These are phyloP conservation scores for Penicillium sp. DNA, from an alignment of 2,329 filamentous ascomycete genomes.

Conservation along the genomic window DNA sequence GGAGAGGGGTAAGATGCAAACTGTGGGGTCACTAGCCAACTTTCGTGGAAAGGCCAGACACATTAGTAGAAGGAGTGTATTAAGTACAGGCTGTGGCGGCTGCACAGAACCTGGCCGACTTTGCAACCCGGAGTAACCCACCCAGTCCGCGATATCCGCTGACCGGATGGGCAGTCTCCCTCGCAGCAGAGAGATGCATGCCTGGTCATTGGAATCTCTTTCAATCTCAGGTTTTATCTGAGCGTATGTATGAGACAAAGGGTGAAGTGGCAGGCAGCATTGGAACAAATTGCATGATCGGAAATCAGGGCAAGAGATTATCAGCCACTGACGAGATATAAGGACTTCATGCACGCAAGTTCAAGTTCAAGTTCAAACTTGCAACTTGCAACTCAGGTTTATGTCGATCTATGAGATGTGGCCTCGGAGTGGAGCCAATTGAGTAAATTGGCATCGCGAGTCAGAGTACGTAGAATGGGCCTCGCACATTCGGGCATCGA, in stretches of 20 bases:
- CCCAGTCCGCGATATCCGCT: conserved; percentile 9
- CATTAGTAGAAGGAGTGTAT: conserved; percentile 17
- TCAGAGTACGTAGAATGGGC: background rate
- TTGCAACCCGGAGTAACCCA: conserved; percentile 16
- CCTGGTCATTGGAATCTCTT: conserved; percentile 18
- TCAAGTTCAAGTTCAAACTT: too few relatives aligned
- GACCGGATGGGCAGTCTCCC: conserved; percentile 4
- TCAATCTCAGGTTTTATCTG: conserved; percentile 22
- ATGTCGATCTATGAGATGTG: background rate
- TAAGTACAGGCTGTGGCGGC: conserved; percentile 10
- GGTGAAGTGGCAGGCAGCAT: conserved; percentile 9
- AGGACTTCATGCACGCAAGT: background rate
- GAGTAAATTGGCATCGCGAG: background rate
- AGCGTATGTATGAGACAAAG: conserved; percentile 13
- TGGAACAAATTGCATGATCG: conserved; percentile 1
- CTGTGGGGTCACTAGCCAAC: conserved; percentile 24
- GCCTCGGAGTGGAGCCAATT: background rate
- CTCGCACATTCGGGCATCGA: background rate
- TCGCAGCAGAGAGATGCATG: conserved; percentile 9
- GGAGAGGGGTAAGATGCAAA: conserved; percentile 15
- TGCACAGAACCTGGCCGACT: conserved; percentile 12
- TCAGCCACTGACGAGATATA: background rate
- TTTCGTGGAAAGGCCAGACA: conserved; percentile 6
- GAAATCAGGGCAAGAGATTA: background rate
- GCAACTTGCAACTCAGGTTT: background rate